Evolutionary conservation across 169 alveolate genomes (phyloP), one percentile per base, ranked within the genome.

Genomic region (Plasmodium sp.): DNA sequence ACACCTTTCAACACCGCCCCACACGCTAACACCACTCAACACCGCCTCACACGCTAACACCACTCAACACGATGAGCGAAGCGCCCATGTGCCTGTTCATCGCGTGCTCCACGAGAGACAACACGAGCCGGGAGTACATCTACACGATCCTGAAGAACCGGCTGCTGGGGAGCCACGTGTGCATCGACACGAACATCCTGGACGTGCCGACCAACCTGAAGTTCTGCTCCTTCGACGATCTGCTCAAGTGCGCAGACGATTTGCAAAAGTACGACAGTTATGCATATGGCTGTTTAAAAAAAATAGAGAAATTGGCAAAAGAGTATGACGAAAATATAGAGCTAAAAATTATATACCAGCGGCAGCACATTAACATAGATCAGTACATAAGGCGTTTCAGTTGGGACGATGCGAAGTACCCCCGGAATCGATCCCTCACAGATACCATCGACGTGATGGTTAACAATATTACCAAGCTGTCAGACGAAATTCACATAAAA

Each of bases 401-500:
- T 72, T 98, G 99, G 99, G 99, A 98, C 58, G 98, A 98, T 93
- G 98, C 98, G 22, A 96, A 97, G 81, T 98, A 96, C 93, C 99
- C 99, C 4, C 94, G 97, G 81, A 96, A 96, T 81, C 85, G 97
- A 80, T 95, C 99, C 6, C 82, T 96, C 73, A 95, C 96, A 90
- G 98, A 96, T 51, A 94, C 96, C 56, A 84, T 96, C 73, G 97
- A 96, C 83, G 95, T 97, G 48, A 96, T 98, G 90, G 92, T 97
- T 18, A 97, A 97, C 91, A 93, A 96, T 43, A 96, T 96, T 62
- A 93, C 93, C 36, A 98, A 98, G 72, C 93, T 98, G 48, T 93
- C 95, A 43, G 97, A 94, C 75, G 98, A 97, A 84, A 90, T 98
- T 51, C 97, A 96, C 56, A 96, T 96, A 74, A 96, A 97, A 56